Conservation (phyloP, 129 eudicot species). For the Arctium lappa region DNA sequence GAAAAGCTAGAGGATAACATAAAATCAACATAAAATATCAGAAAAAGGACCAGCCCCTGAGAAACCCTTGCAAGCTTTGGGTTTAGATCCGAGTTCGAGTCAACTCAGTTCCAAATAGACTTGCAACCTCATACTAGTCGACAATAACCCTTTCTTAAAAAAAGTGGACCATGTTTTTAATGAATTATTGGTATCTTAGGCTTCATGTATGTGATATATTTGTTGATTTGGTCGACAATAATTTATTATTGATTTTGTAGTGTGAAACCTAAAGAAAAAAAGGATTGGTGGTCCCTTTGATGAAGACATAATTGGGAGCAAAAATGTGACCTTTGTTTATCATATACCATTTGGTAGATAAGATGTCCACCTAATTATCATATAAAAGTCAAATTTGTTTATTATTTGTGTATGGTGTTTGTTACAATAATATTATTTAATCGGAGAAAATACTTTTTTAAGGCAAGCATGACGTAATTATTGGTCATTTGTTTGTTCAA, state of each 20-base stretch:
- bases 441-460: background rate
- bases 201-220: background rate
- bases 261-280: conserved; percentile 4
- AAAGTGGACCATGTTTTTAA: background rate
- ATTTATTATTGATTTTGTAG: conserved; percentile 7
- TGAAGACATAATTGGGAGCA: background rate
- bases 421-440: background rate
- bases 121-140: background rate
- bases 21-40: no score
- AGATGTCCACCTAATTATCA: background rate
- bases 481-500: background rate
- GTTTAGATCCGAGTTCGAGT: background rate
- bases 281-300: conserved; percentile 4
- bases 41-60: no score
- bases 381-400: background rate
- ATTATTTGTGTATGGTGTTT: background rate
- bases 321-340: conserved; percentile 5
- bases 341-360: background rate
- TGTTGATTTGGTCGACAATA: background rate
- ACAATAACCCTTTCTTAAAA: background rate
- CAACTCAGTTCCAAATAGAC: background rate
- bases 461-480: background rate
- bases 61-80: background rate
- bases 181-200: background rate
- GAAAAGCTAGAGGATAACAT: no score